These are phyloP conservation scores for Nepenthes alata DNA, from an alignment of 179 eudicot genomes.

Conservation along the genomic window DNA sequence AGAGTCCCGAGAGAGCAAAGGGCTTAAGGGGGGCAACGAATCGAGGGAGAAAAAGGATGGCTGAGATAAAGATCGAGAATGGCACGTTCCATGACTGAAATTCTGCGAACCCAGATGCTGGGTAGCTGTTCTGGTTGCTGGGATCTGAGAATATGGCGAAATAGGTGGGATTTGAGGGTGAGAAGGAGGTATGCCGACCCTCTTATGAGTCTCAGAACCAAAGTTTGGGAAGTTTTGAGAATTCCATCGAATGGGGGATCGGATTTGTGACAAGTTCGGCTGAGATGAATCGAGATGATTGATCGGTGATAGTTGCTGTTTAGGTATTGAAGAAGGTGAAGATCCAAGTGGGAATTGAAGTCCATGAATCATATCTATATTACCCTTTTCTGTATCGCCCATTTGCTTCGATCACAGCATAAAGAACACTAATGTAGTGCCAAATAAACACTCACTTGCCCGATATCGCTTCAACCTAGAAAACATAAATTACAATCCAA, in stretches of 20 bases:
- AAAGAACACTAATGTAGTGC: too few relatives aligned
- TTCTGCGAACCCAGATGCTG: conserved; percentile 39
- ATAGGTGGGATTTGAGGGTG: conserved; percentile 72
- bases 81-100: conserved; percentile 41
- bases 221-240: conserved; percentile 18
- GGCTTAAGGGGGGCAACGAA: conserved; percentile 84
- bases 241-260: conserved; percentile 44
- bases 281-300: conserved; percentile 64
- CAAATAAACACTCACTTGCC: too few relatives aligned
- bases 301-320: conserved; percentile 16
- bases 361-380: conserved; percentile 38
- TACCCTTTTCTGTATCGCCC: conserved; percentile 70
- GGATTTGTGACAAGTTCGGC: conserved; percentile 41
- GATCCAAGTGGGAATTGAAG: conserved; percentile 53
- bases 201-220: conserved; percentile 26
- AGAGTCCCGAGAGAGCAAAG: conserved; percentile 47
- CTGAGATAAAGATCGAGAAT: conserved; percentile 69
- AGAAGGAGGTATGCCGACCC: conserved; percentile 70
- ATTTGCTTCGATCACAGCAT: conserved; percentile 14
- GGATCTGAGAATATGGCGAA: conserved; percentile 73
- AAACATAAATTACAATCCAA: too few relatives aligned
- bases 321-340: conserved; percentile 33
- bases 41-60: conserved; percentile 55
- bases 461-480: too few relatives aligned
- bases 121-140: conserved; percentile 18